These are phyloP conservation scores for Carex scoparia DNA, from an alignment of 176 grass and related monocot genomes.

Conservation along the genomic window DNA sequence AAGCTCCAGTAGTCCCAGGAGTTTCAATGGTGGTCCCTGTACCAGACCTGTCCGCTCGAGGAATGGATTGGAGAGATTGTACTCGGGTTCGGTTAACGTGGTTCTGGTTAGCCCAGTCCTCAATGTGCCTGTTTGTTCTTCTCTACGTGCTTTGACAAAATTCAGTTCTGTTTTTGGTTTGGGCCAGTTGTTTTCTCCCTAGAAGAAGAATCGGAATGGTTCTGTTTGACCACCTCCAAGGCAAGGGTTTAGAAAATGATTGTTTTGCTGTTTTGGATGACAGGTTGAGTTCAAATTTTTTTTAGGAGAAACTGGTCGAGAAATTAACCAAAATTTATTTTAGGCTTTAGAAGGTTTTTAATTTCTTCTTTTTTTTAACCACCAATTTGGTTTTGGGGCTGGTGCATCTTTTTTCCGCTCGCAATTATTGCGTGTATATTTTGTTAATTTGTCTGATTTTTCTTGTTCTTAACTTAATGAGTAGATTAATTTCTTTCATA, in stretches of 20 bases:
- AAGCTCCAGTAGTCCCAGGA: slow-evolving; percentile 81
- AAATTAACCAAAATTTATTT: slow-evolving; percentile 46
- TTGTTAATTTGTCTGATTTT: slow-evolving; percentile 13
- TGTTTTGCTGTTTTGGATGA: background rate
- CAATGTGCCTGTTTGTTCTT: slow-evolving; percentile 87
- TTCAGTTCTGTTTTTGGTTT: slow-evolving; percentile 50
- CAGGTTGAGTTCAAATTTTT: slow-evolving; percentile 17
- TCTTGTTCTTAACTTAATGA: slow-evolving; percentile 39
- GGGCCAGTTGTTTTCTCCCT: slow-evolving; percentile 58
- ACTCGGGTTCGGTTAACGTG: slow-evolving; percentile 48
- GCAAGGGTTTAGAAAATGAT: slow-evolving; percentile 21
- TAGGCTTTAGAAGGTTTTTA: slow-evolving; percentile 25
- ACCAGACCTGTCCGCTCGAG: slow-evolving; percentile 36
- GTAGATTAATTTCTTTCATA: slow-evolving; percentile 23
- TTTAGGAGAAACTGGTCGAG: slow-evolving; percentile 27
- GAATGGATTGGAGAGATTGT: slow-evolving; percentile 66
- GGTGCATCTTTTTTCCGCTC: slow-evolving; percentile 22
- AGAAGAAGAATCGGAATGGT: slow-evolving; percentile 44
- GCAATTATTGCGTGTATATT: slow-evolving; percentile 14
- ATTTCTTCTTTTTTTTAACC: slow-evolving; percentile 26
- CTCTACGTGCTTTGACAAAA: slow-evolving; percentile 43
- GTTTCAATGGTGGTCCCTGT: slow-evolving; percentile 36
- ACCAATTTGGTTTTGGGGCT: background rate
- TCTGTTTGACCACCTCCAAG: slow-evolving; percentile 8
- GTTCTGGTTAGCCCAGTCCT: slow-evolving; percentile 71